Percentiles rank a stretch among this genome's conserved stretches.
Conservation (phyloP, 345 rosid species). For the Bruguiera sexangula region DNA sequence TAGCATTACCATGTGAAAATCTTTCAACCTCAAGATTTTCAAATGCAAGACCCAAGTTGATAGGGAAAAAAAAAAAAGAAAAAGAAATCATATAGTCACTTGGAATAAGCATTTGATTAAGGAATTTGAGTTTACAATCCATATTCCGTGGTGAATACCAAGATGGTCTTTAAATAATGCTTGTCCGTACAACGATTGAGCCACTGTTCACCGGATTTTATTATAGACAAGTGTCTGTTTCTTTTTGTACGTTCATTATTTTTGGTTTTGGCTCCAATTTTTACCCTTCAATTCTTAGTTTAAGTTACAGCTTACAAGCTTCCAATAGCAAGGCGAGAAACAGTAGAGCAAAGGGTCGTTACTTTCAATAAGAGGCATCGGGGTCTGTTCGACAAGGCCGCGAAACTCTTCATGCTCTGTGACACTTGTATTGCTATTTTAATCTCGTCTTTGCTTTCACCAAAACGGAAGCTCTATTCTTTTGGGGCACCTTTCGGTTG, state of each 20-base stretch:
- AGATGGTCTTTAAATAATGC: too few species aligned
- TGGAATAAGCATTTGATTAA: too few species aligned
- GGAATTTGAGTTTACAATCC: too few species aligned
- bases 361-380: constrained; percentile 8
- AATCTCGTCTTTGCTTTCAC: neutral
- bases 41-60: too few species aligned
- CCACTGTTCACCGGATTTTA: too few species aligned
- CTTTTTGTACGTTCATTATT: neutral
- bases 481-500: constrained; percentile 3
- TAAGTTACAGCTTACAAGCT: neutral
- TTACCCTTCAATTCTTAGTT: neutral
- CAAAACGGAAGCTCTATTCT: neutral
- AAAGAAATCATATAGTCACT: too few species aligned
- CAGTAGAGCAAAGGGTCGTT: neutral
- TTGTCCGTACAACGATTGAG: too few species aligned
- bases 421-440: constrained; percentile 10
- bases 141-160: too few species aligned
- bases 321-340: constrained; percentile 5
- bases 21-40: too few species aligned
- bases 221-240: too few species aligned
- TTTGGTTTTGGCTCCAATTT: neutral
- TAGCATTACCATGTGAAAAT: too few species aligned
- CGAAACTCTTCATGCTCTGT: neutral
- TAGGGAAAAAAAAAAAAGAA: too few species aligned
- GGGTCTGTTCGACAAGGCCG: constrained; percentile 17